Conservation (phyloP, 768 basidiomycete species). For the Suillus placidus region DNA sequence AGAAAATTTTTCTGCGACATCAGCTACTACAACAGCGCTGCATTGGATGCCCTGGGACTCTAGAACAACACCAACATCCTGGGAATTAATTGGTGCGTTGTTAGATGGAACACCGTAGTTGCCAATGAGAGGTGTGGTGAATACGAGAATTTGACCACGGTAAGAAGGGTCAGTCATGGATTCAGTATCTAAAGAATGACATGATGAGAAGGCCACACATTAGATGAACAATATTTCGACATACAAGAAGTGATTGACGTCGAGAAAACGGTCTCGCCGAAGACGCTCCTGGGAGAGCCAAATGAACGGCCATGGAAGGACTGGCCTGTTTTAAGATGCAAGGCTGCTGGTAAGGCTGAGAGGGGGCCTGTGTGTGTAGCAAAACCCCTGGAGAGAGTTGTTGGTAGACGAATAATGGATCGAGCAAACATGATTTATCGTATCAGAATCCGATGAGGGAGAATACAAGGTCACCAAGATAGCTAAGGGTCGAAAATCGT, state of each 20-base stretch:
- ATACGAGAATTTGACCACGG: conserved; percentile 96
- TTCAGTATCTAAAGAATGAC: conserved; percentile 78
- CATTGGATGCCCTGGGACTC: conserved; percentile 92
- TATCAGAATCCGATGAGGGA: conserved; percentile 55
- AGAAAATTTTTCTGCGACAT: conserved; percentile 93
- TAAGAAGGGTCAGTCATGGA: conserved; percentile 99
- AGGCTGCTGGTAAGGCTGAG: conserved; percentile 66
- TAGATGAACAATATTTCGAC: conserved; percentile 31
- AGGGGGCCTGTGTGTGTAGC: conserved; percentile 64
- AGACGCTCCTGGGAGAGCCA: conserved; percentile 83
- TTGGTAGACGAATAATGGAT: conserved; percentile 50
- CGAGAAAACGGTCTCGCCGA: conserved; percentile 98
- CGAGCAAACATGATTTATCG: conserved; percentile 58
- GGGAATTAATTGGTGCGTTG: conserved; percentile 65
- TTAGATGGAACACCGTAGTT: conserved; percentile 97
- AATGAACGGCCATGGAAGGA: conserved; percentile 90
- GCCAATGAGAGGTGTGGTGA: conserved; percentile 97
- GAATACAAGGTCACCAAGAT: conserved; percentile 90
- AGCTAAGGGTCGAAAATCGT: conserved; percentile 47
- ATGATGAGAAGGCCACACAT: conserved; percentile 13
- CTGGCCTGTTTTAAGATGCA: conserved; percentile 94
- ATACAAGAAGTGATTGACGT: conserved; percentile 97
- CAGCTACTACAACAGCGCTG: conserved; percentile 88
- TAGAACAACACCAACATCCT: conserved; percentile 84
- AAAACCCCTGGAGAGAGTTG: conserved; percentile 54